Conservation (phyloP, 1,284 basidiomycete species). For the Heterobasidion parviporum region DNA sequence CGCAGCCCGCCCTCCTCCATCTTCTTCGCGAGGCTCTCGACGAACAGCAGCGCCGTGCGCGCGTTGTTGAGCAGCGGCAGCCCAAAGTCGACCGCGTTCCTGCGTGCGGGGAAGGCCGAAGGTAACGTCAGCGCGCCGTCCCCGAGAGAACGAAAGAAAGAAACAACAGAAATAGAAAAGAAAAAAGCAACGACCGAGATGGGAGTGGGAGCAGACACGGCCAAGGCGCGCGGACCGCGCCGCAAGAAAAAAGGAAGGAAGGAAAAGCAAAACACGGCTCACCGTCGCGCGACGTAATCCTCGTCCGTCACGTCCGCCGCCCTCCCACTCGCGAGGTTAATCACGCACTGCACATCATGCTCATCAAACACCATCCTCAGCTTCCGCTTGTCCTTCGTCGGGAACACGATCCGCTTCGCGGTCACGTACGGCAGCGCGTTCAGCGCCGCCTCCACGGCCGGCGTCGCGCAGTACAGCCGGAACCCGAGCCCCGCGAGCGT, state of each 20-base stretch:
- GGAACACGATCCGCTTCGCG: constrained; percentile 92
- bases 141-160: background rate
- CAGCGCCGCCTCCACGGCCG: constrained; percentile 76
- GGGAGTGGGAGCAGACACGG: too few species aligned
- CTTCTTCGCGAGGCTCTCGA: constrained; percentile 85
- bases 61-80: constrained; percentile 89
- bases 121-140: constrained; percentile 4
- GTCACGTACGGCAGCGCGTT: constrained; percentile 74
- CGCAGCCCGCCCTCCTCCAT: constrained; percentile 79
- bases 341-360: constrained; percentile 91
- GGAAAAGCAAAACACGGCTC: constrained; percentile 16
- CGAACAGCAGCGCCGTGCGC: constrained; percentile 83
- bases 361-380: constrained; percentile 90
- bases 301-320: constrained; percentile 81
- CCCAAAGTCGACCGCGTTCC: constrained; percentile 91
- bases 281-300: constrained; percentile 92
- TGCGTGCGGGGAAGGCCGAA: constrained; percentile 17
- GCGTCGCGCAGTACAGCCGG: constrained; percentile 86
- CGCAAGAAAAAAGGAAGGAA: background rate
- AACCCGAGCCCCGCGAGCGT: constrained; percentile 76
- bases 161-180: too few species aligned
- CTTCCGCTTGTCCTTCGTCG: constrained; percentile 94
- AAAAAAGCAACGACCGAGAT: too few species aligned
- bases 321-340: constrained; percentile 86
- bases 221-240: background rate